Percentiles rank a stretch among this genome's conserved stretches.
Conservation (phyloP, 495 filamentous ascomycete genomes). For the Podospora pseudocomata region DNA sequence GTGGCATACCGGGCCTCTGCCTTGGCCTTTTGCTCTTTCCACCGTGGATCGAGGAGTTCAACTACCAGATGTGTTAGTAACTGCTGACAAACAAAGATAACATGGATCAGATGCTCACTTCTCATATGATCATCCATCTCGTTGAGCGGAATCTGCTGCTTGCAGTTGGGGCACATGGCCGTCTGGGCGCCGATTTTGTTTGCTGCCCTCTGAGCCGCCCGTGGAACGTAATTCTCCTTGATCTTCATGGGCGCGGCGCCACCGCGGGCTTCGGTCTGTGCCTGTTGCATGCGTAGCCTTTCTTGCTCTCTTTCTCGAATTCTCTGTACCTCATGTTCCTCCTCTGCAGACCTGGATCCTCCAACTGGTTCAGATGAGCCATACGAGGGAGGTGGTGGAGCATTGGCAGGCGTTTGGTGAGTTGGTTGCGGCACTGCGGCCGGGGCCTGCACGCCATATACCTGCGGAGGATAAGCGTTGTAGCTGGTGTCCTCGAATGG, state of each 20-base stretch:
- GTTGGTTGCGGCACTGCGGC: conserved; percentile 21
- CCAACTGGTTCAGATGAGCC: conserved; percentile 26
- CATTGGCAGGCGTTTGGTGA: conserved; percentile 34
- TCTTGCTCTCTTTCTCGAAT: conserved; percentile 67
- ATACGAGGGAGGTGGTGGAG: conserved; percentile 37
- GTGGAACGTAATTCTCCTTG: conserved; percentile 84
- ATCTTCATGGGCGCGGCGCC: conserved; percentile 81
- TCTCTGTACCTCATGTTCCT: conserved; percentile 64
- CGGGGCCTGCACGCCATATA: conserved; percentile 29
- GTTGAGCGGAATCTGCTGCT: conserved; percentile 76
- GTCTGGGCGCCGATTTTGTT: conserved; percentile 61
- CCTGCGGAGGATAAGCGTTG: conserved; percentile 34
- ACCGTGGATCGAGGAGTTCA: conserved; percentile 88
- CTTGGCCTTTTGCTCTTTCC: conserved; percentile 93
- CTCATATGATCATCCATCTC: conserved; percentile 94
- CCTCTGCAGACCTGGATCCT: conserved; percentile 35
- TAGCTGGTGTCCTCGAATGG: conserved; percentile 62
- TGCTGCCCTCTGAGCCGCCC: conserved; percentile 67
- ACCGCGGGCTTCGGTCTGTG: conserved; percentile 71
- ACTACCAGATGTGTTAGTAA: conserved; percentile 21
- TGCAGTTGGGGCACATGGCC: conserved; percentile 90
- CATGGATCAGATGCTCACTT: conserved; percentile 47
- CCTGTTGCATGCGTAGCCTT: conserved; percentile 67
- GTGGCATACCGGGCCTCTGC: conserved; percentile 77
- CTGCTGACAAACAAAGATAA: background rate